Conservation (phyloP, 1,139 yeast genomes). For the Blastobotrys ciferrii region DNA sequence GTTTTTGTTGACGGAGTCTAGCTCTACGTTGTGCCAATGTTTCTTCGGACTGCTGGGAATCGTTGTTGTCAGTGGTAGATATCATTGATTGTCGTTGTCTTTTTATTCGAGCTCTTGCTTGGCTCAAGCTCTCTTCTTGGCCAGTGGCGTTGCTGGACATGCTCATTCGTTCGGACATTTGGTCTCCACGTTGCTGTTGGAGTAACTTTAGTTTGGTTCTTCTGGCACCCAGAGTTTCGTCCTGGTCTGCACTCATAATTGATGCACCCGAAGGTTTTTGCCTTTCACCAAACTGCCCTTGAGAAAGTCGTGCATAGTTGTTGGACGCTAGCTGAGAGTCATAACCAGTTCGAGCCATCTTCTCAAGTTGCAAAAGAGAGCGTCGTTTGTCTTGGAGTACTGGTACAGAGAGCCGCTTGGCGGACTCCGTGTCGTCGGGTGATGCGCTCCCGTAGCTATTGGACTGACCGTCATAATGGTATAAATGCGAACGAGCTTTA, state of each 20-base stretch:
- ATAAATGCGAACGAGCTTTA: slow-evolving; percentile 25
- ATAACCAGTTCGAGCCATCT: slow-evolving; percentile 35
- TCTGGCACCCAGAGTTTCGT: slow-evolving; percentile 5
- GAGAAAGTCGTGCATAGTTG: slow-evolving; percentile 5
- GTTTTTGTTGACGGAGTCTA: slow-evolving; percentile 30
- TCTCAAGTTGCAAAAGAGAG: slow-evolving; percentile 36
- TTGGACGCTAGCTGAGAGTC: slow-evolving; percentile 27
- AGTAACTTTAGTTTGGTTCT: slow-evolving; percentile 1
- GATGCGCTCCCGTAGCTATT: slow-evolving; percentile 27
- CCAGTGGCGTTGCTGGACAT: slow-evolving; percentile 7
- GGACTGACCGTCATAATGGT: slow-evolving; percentile 27
- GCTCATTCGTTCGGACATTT: slow-evolving; percentile 7
- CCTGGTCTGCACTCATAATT: slow-evolving; percentile 1
- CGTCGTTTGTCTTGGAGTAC: slow-evolving; percentile 16
- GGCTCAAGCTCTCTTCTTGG: slow-evolving; percentile 2
- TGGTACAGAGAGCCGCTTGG: slow-evolving; percentile 3
- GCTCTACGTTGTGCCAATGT: slow-evolving; percentile 37
- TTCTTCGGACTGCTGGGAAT: slow-evolving; percentile 23
- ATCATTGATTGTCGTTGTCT: slow-evolving; percentile 14
- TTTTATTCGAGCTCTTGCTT: slow-evolving; percentile 4
- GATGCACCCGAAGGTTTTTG: not conserved
- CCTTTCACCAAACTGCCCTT: not conserved
- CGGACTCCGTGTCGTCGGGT: slow-evolving; percentile 31
- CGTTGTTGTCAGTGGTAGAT: slow-evolving; percentile 29
- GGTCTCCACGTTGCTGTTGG: not conserved